These are phyloP conservation scores for Wickerhamiella azymoides DNA, from an alignment of 805 yeast species.

Conservation along the genomic window DNA sequence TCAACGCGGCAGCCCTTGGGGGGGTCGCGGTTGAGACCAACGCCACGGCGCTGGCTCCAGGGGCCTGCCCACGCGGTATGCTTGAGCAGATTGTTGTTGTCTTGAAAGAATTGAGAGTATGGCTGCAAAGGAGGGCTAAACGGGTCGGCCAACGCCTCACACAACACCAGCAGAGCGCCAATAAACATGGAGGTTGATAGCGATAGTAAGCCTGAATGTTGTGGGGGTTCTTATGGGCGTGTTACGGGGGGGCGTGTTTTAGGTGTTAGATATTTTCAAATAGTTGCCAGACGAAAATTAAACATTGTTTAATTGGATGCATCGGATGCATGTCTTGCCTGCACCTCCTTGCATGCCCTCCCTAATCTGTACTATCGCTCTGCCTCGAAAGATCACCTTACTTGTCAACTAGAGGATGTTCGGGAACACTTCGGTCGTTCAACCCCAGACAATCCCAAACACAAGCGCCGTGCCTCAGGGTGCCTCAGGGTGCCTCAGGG, in stretches of 20 bases:
- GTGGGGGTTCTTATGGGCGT: background rate
- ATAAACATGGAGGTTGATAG: background rate
- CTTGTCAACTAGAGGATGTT: background rate
- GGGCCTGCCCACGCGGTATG: slow-evolving; percentile 43
- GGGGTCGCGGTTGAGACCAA: slow-evolving; percentile 38
- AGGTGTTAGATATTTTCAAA: too few species aligned
- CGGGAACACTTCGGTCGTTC: background rate
- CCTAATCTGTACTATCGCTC: too few species aligned
- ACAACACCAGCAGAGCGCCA: background rate
- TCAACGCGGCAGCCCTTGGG: slow-evolving; percentile 39
- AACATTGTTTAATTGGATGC: too few species aligned
- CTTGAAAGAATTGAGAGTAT: slow-evolving; percentile 20
- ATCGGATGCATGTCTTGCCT: too few species aligned
- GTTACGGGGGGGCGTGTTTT: too few species aligned
- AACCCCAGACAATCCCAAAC: too few species aligned
- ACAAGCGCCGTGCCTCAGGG: too few species aligned
- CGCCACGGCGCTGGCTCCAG: slow-evolving; percentile 34
- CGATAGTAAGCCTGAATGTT: background rate
- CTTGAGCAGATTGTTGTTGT: slow-evolving; percentile 35
- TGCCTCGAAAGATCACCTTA: too few species aligned
- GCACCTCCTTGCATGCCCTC: too few species aligned
- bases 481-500: too few species aligned
- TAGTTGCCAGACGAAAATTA: too few species aligned
- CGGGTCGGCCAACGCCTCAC: slow-evolving; percentile 1
- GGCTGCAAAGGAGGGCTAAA: slow-evolving; percentile 12